A percentile compares a stretch with the other conserved stretches of the same genome.
These are phyloP conservation scores for Musa schizocarpa DNA, from an alignment of 176 grass and related monocot species.

Conservation along the genomic window DNA sequence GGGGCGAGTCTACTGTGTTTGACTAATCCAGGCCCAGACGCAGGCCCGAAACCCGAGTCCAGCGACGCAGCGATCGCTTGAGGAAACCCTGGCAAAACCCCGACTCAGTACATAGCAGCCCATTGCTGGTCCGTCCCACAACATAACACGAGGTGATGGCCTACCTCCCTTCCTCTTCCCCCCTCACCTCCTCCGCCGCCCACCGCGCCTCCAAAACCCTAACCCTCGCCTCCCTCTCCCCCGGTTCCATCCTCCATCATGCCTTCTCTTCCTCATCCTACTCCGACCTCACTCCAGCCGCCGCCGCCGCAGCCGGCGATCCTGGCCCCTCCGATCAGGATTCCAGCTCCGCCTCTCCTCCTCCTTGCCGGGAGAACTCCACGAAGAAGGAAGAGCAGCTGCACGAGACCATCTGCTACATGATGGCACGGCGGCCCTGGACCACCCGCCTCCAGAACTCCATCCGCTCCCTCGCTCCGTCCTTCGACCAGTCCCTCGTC, in stretches of 20 bases:
- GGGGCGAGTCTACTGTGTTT: too few species aligned
- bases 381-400: constrained; percentile 30
- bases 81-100: too few species aligned
- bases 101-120: too few species aligned
- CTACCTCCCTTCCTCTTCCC: background rate
- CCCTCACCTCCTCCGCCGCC: background rate
- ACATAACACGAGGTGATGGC: background rate
- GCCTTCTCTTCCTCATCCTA: background rate
- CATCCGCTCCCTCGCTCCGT: constrained; percentile 49
- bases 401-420: constrained; percentile 71
- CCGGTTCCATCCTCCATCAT: constrained; percentile 10
- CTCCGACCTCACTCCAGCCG: background rate
- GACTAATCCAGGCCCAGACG: too few species aligned
- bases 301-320: background rate
- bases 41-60: too few species aligned
- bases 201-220: constrained; percentile 23
- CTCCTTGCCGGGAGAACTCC: background rate
- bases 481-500: constrained; percentile 43
- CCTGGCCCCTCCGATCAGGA: background rate
- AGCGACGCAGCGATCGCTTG: too few species aligned
- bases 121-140: too few species aligned
- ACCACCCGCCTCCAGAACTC: constrained; percentile 95
- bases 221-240: background rate
- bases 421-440: constrained; percentile 77
- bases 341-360: background rate